Percentiles rank a stretch among this genome's conserved stretches.
These are phyloP conservation scores for Phytophthora niederhauseri DNA, from an alignment of 352 stramenopile genomes.

Conservation along the genomic window DNA sequence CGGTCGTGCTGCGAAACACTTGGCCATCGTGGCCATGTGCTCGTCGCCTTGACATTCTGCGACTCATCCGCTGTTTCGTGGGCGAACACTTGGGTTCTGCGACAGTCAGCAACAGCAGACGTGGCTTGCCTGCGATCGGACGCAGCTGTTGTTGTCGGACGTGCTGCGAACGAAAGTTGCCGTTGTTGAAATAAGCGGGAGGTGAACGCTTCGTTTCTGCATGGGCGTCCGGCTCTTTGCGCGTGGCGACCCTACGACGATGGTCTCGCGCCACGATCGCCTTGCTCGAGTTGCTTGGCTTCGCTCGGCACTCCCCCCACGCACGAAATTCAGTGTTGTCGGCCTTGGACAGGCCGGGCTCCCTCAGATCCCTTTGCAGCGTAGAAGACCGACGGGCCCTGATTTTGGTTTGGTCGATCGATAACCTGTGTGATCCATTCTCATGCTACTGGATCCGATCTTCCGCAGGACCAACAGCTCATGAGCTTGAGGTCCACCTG, in stretches of 20 bases:
- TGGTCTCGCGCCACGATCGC: constrained; percentile 23
- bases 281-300: constrained; percentile 16
- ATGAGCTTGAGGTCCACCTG: background rate
- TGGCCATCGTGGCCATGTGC: background rate
- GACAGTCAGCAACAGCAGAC: background rate
- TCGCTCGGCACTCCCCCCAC: constrained; percentile 10
- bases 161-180: constrained; percentile 18
- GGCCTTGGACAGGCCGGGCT: constrained; percentile 1
- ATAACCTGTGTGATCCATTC: background rate
- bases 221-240: constrained; percentile 11
- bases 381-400: constrained; percentile 7
- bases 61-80: background rate
- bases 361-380: background rate
- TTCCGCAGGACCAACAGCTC: background rate
- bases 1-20: too few relatives aligned
- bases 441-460: background rate
- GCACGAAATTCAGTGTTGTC: constrained; percentile 26
- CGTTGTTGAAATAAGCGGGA: constrained; percentile 11
- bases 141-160: background rate
- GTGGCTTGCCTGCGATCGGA: constrained; percentile 10
- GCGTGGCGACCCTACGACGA: constrained; percentile 29
- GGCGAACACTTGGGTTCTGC: background rate
- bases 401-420: background rate
- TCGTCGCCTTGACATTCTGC: background rate
- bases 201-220: background rate